These are phyloP conservation scores for Fusarium nodosum DNA, from an alignment of 2,329 filamentous ascomycete species.

Conservation along the genomic window DNA sequence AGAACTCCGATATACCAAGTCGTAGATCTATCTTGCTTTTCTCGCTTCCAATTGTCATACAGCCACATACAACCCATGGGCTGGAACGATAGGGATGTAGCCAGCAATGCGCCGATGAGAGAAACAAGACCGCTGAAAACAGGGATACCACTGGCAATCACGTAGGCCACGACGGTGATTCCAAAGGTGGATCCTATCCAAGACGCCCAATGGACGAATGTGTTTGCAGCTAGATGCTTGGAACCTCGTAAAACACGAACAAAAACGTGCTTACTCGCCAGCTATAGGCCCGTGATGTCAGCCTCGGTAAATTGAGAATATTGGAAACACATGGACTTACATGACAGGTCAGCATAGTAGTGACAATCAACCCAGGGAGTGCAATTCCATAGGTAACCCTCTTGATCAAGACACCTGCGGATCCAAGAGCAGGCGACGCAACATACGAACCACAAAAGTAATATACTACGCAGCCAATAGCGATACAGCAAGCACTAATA, in stretches of 20 bases:
- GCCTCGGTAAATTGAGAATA: rapidly evolving
- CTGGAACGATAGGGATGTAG: conserved; percentile 51
- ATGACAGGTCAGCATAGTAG: conserved; percentile 48
- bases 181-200: conserved; percentile 52
- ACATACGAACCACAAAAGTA: conserved; percentile 63
- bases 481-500: conserved; percentile 52
- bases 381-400: conserved; percentile 59
- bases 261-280: conserved; percentile 38
- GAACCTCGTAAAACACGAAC: conserved; percentile 48
- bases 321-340: conserved; percentile 17
- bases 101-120: conserved; percentile 50
- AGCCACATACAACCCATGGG: conserved; percentile 51
- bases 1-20: conserved; percentile 16
- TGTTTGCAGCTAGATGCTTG: conserved; percentile 51
- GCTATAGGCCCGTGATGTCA: neutral
- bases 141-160: conserved; percentile 44
- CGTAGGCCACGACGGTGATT: conserved; percentile 48
- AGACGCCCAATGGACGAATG: conserved; percentile 49
- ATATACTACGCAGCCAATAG: conserved; percentile 59
- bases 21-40: neutral
- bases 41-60: conserved; percentile 46
- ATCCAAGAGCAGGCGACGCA: conserved; percentile 62
- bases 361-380: conserved; percentile 50
- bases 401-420: conserved; percentile 59
- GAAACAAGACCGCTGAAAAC: conserved; percentile 51